Evolutionary conservation across 768 basidiomycete species (phyloP), one percentile per base, ranked within the genome.

Genomic region (Tricholoma sp.): DNA sequence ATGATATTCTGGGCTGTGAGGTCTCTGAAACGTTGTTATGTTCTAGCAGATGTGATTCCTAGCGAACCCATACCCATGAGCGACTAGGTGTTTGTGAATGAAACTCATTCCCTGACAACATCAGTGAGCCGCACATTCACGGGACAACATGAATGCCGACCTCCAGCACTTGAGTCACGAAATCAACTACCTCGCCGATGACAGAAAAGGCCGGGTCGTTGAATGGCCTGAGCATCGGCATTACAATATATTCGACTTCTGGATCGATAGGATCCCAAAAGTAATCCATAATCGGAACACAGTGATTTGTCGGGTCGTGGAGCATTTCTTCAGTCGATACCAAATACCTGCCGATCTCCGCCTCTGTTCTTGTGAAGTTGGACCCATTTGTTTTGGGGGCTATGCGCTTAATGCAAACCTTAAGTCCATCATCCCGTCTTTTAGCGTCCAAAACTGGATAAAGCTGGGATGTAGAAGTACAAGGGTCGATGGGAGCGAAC

Each of bases 161-260:
- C 52, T 61, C 60, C 4, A 59, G 52, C 21, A 66, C 61, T 53
- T 73, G 72, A 5, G 65, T 66, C n/a, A 73, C 67, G 51, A 72
- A 70, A 61, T 72, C 70, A 4, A 71, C 64, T 4, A 69, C 67
- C 51, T 72, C 72, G 10, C 59, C 61, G 3, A 65, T 63, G 16
- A 61, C 57, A 5, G 55, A 51, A 49, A 68, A 75, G 21, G 69
- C 66, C 3, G 71, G 72, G 55, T 74, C 70, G 51, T 74, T 69
- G 54, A 71, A 75, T 12, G 64, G 64, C 49, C 73, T 67, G 14
- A 78, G 66, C 1, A 74, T 53, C 0, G 76, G 78, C 71, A 75
- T 76, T 1, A 71, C 65, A 1, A 74, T 50, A 2, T 69, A 65
- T 7, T 34, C 29, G 0, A 61, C 56, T 12, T 66, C 46, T 3